These are phyloP conservation scores for Rhizophagus sp. DNA, from an alignment of 192 early-diverging fungal genomes.

Conservation along the genomic window DNA sequence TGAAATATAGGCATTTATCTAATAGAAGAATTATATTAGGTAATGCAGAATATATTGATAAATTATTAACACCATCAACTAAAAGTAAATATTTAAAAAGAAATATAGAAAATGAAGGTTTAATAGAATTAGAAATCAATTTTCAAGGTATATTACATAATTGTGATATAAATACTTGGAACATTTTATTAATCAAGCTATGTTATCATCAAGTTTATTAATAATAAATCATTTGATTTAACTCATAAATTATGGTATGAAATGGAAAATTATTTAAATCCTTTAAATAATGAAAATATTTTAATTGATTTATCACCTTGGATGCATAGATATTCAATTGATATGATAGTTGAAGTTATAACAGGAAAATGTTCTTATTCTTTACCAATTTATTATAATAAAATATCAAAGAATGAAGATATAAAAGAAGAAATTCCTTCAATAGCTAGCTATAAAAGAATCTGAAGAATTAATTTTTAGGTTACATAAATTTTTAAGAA, in stretches of 20 bases:
- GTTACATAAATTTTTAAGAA: background rate
- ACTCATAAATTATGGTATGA: constrained; percentile 1
- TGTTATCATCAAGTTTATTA: background rate
- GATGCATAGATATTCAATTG: background rate
- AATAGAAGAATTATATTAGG: background rate
- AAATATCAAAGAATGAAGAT: too few species aligned
- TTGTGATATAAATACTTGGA: background rate
- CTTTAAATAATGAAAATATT: background rate
- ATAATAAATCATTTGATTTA: background rate
- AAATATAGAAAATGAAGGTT: background rate
- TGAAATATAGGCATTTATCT: background rate
- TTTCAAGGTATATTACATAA: background rate
- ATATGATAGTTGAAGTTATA: background rate
- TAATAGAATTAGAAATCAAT: background rate
- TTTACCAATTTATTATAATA: too few species aligned
- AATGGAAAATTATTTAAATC: background rate
- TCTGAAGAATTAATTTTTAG: background rate
- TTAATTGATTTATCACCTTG: background rate
- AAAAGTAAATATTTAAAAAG: background rate
- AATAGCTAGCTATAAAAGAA: background rate
- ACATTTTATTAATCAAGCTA: background rate
- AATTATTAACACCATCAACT: background rate
- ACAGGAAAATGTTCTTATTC: background rate
- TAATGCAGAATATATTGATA: background rate
- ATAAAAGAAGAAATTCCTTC: too few species aligned